phyloP scores from a whole-genome alignment of 2,329 filamentous ascomycete species.

The Trichoderma simmonsii region DNA sequence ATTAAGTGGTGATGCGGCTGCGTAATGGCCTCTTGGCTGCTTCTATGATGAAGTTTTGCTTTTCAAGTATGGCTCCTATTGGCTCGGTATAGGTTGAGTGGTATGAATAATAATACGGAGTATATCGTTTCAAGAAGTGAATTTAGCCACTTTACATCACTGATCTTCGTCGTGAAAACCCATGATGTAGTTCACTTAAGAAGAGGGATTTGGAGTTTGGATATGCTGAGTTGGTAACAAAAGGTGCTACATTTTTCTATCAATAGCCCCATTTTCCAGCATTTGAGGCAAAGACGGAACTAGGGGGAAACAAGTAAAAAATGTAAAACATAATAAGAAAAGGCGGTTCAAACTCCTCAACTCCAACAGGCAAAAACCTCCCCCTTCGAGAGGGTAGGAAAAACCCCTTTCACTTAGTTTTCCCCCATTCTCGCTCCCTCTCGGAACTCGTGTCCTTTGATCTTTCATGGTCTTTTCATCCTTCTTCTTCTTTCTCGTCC shows the following conservation, averaged over 20 bases:
- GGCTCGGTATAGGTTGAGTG: not conserved
- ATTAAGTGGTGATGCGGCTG: not conserved
- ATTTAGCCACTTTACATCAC: not conserved
- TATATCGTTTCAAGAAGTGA: not conserved
- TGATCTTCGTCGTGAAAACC: not conserved
- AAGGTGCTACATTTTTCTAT: conserved; percentile 11
- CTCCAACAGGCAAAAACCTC: conserved; percentile 6
- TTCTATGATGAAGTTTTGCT: not conserved
- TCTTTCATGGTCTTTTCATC: not conserved
- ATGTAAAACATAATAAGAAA: not conserved
- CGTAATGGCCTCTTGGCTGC: not conserved
- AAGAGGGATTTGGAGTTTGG: not conserved
- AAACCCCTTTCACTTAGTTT: not conserved
- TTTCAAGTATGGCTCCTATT: not conserved
- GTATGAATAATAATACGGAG: not conserved
- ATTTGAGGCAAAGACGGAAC: no score
- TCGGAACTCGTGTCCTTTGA: not conserved
- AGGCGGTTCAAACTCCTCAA: not conserved
- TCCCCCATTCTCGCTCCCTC: not conserved
- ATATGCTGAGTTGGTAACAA: not conserved
- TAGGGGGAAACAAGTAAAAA: not conserved
- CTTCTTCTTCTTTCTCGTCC: not conserved
- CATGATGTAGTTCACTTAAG: no score
- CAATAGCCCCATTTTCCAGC: not conserved
- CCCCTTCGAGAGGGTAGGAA: not conserved